These are phyloP conservation scores for Phytopythium oedochilum DNA, from an alignment of 352 stramenopile species.

Conservation along the genomic window DNA sequence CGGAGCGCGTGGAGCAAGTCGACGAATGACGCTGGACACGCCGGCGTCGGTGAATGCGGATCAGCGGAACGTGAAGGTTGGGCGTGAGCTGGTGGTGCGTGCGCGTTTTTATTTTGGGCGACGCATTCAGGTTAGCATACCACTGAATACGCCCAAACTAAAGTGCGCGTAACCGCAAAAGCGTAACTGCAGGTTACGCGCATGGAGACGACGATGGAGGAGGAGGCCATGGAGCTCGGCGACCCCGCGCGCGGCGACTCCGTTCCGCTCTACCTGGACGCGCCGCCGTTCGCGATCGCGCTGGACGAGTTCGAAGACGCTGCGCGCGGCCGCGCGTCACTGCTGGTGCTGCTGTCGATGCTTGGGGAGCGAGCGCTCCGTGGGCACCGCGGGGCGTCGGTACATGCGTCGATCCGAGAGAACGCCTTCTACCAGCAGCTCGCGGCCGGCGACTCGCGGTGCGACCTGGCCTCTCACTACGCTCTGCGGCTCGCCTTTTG, in stretches of 20 bases:
- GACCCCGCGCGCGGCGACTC: background rate
- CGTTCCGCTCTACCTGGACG: background rate
- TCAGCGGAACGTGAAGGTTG: background rate
- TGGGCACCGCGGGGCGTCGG: background rate
- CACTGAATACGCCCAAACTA: background rate
- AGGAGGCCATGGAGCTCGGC: background rate
- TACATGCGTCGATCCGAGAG: background rate
- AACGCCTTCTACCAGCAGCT: constrained; percentile 13
- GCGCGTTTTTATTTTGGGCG: background rate
- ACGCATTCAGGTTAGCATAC: background rate
- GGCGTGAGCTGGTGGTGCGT: background rate
- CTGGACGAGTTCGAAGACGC: constrained; percentile 94
- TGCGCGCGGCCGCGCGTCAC: constrained; percentile 39
- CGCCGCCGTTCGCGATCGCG: constrained; percentile 55
- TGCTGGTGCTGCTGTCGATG: constrained; percentile 28
- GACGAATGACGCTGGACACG: too few relatives aligned
- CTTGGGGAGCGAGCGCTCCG: constrained; percentile 4
- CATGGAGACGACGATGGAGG: too few relatives aligned
- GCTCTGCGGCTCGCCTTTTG: constrained; percentile 48
- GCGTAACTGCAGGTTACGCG: background rate
- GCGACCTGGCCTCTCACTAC: constrained; percentile 41
- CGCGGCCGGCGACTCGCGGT: constrained; percentile 8
- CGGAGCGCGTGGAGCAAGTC: background rate
- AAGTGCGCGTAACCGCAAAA: background rate
- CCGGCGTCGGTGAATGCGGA: background rate